Evolutionary conservation across 768 basidiomycete genomes (phyloP).

Genomic region (Suillus placidus): DNA sequence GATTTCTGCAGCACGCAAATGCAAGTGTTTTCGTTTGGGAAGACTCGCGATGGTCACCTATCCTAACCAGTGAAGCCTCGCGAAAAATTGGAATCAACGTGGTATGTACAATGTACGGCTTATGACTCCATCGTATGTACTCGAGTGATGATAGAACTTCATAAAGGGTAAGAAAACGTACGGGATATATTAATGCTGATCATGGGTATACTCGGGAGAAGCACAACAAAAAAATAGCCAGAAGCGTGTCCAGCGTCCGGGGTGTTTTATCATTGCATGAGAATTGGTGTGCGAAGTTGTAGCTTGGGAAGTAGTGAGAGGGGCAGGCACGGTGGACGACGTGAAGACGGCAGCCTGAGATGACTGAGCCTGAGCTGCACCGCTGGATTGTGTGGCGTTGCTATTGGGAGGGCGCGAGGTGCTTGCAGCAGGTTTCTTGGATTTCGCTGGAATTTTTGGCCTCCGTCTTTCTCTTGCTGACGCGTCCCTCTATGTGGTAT

Average conservation of each 20-base stretch:
- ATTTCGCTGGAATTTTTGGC: background rate
- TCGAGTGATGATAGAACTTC: too few relatives aligned
- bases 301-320: too few relatives aligned
- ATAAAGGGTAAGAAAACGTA: background rate
- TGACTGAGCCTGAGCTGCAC: background rate
- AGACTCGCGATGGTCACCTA: too few relatives aligned
- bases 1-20: too few relatives aligned
- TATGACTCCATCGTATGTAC: too few relatives aligned
- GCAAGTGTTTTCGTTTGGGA: too few relatives aligned
- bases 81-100: too few relatives aligned
- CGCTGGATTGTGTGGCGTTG: background rate
- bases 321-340: too few relatives aligned
- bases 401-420: background rate
- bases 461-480: background rate
- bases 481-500: background rate
- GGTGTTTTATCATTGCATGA: background rate
- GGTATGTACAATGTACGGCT: too few relatives aligned
- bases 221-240: background rate
- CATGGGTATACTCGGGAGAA: background rate
- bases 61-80: too few relatives aligned
- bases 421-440: background rate
- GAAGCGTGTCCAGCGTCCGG: background rate
- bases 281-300: background rate
- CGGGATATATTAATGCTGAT: background rate
- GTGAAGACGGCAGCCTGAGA: too few relatives aligned